Evolutionary conservation across 768 basidiomycete species (phyloP), one percentile per base, ranked within the genome.

Genomic region (Suillus lakei): DNA sequence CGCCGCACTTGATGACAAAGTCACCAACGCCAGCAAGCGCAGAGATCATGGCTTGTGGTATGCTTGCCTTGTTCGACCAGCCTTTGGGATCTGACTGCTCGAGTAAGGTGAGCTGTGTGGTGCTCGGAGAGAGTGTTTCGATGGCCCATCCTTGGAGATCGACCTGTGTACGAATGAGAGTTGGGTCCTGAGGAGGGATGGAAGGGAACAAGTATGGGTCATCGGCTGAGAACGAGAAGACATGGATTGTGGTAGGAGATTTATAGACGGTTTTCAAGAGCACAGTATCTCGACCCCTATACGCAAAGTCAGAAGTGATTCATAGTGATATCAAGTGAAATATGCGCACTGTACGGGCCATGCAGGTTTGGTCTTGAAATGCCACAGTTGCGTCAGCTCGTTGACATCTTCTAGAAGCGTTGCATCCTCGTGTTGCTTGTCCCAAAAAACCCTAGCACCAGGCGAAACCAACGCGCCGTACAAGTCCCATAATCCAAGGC

Each of bases 71-170:
- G 79, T 93, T 95, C 6, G 94, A 89, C 96, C 97, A 98, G 54
- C 96, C 96, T 77, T 96, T 94, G 7, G 96, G 96, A 75, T 99
- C 97, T 13, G 94, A 96, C 77, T 99, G 98, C 72, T 99, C 97
- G 5, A 99, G 85, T 1, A 99, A 81, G 0, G 96, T 98, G 66
- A 99, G 88, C 13, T 93, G 87, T 0, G 96, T 98, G 2, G 98
- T 99, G 3, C 89, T 98, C 0, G 97, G 98, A 1, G 96, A 98
- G 10, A 99, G 82, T 0, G 92, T 86, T 77, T 99, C 97, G 70
- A 99, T 95, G 1, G 97, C 93, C 93, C 96, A 99, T 55, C 97
- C 98, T 79, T 95, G 96, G n/a, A 99, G 82, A 74, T 98, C 96
- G n/a, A 97, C 90, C 76, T 99, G 96, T 0, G 93, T 94, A 8